Evolutionary conservation across 2,329 filamentous ascomycete genomes (phyloP).

Genomic region (Thielaviopsis populi): DNA sequence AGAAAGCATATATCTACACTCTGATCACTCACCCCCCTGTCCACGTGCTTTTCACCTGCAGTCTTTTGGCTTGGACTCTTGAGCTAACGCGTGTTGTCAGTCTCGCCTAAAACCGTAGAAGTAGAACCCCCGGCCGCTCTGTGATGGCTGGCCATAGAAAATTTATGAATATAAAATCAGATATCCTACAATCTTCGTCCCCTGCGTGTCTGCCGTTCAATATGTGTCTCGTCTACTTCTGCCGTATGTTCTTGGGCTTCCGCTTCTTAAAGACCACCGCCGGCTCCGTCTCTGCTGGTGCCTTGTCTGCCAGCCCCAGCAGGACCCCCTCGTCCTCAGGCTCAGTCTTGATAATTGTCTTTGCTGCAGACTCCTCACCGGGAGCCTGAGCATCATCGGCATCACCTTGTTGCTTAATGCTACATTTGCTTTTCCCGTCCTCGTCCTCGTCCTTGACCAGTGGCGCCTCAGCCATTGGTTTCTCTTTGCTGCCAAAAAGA

Average conservation of each 20-base stretch:
- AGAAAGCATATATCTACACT: conserved; percentile 16
- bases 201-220: background rate
- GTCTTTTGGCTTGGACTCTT: background rate
- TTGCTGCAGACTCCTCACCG: conserved; percentile 3
- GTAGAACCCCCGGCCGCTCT: background rate
- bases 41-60: background rate
- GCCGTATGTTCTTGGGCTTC: conserved; percentile 50
- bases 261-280: conserved; percentile 59
- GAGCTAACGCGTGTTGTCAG: background rate
- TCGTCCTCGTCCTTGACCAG: background rate
- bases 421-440: background rate
- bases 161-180: background rate
- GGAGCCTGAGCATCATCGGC: background rate
- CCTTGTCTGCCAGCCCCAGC: conserved; percentile 3
- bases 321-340: conserved; percentile 22
- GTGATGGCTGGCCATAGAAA: background rate
- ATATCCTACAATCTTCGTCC: background rate
- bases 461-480: background rate
- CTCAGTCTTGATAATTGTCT: conserved; percentile 20
- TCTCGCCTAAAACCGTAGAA: background rate
- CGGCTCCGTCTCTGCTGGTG: conserved; percentile 24
- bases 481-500: conserved; percentile 18
- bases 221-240: conserved; percentile 32
- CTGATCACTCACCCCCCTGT: conserved; percentile 9
- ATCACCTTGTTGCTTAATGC: background rate